Conservation (phyloP, 2,329 filamentous ascomycete species). For the Westerdykella ornata region DNA sequence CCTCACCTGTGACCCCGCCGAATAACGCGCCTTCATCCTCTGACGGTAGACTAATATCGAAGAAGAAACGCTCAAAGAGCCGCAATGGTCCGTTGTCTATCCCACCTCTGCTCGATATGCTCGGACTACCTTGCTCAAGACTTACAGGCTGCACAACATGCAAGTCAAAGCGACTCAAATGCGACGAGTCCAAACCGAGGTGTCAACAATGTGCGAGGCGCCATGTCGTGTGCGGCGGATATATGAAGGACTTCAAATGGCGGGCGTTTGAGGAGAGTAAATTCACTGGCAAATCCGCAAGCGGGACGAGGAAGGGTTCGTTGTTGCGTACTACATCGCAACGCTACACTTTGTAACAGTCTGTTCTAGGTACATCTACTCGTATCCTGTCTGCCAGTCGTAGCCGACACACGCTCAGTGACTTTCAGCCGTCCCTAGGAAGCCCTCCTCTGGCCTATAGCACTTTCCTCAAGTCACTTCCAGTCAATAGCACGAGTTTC, state of each 20-base stretch:
- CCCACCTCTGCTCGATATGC: conserved; percentile 16
- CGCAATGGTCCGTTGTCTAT: conserved; percentile 57
- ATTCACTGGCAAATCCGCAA: conserved; percentile 41
- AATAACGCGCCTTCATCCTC: conserved; percentile 1
- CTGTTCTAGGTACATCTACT: no score
- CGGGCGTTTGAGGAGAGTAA: conserved; percentile 60
- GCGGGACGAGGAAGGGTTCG: conserved; percentile 45
- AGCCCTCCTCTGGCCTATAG: no score
- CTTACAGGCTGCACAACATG: conserved; percentile 62
- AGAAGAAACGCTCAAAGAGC: conserved; percentile 68
- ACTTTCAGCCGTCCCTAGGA: no score
- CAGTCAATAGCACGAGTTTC: no score
- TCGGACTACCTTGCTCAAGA: background rate
- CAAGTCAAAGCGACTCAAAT: conserved; percentile 67
- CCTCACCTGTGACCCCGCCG: no score
- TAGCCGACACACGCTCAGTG: no score
- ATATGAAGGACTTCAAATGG: conserved; percentile 73
- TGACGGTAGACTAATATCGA: conserved; percentile 42
- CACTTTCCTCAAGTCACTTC: no score
- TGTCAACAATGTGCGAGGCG: conserved; percentile 61
- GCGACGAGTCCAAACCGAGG: conserved; percentile 63
- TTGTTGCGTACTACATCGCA: background rate
- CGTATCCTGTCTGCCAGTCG: no score
- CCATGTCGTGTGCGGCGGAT: conserved; percentile 61
- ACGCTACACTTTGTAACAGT: no score